Evolutionary conservation across 257 asterid species (phyloP).

Genomic region (Solanum verrucosum): DNA sequence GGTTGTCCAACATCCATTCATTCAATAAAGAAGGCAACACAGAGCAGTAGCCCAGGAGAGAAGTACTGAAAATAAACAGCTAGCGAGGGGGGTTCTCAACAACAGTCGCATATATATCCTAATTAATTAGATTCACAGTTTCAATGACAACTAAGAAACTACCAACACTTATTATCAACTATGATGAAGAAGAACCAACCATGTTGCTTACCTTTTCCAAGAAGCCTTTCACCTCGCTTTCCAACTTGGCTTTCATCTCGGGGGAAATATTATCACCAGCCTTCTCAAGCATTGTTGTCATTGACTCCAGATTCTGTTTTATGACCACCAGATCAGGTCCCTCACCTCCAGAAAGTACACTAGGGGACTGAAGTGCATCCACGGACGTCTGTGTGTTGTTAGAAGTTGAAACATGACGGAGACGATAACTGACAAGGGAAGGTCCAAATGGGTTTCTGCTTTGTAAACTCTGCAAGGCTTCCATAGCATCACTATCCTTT

Average conservation of each 20-base stretch:
- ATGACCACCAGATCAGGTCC: conserved; percentile 36
- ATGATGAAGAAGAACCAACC: conserved; percentile 32
- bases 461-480: conserved; percentile 51
- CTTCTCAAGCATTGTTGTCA: conserved; percentile 61
- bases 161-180: neutral
- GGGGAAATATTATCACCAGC: conserved; percentile 48
- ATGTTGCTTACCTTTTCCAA: conserved; percentile 41
- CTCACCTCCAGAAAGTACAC: conserved; percentile 12
- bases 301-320: conserved; percentile 64
- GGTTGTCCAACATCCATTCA: neutral
- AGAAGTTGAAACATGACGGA: conserved; percentile 16
- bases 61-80: neutral
- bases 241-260: conserved; percentile 53
- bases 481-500: conserved; percentile 44
- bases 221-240: conserved; percentile 54
- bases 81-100: neutral
- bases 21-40: neutral
- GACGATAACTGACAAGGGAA: conserved; percentile 31
- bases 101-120: neutral
- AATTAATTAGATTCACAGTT: neutral
- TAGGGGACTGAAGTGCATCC: conserved; percentile 1
- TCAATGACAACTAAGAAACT: neutral
- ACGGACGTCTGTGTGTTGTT: conserved; percentile 5
- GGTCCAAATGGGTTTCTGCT: conserved; percentile 46
- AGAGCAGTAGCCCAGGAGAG: neutral